These are phyloP conservation scores for Coelastrella sp. DNA, from an alignment of 139 green algal genomes.

Conservation along the genomic window DNA sequence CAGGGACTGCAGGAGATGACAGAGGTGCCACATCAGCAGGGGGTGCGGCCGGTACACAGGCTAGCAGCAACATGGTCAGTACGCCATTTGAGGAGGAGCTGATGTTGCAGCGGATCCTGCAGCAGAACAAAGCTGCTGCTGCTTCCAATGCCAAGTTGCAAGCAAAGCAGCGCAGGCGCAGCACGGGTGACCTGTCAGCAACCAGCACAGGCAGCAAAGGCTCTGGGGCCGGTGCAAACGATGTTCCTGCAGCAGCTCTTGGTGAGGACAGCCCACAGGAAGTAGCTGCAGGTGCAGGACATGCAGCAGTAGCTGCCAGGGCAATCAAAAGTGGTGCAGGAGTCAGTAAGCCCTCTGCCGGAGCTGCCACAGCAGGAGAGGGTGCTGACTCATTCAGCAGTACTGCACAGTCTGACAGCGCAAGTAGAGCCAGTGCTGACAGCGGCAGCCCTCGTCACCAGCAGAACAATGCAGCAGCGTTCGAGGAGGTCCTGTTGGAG, in stretches of 20 bases:
- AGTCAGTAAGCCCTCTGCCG: not conserved
- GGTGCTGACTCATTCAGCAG: not conserved
- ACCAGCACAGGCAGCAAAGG: not conserved
- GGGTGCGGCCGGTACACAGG: not conserved
- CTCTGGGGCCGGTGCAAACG: not conserved
- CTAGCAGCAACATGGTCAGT: constrained; percentile 29
- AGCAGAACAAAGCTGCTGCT: constrained; percentile 27
- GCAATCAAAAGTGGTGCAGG: not conserved
- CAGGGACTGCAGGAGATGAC: not conserved
- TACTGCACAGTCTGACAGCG: constrained; percentile 4
- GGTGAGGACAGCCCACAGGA: no score
- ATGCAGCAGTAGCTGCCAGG: constrained; percentile 11
- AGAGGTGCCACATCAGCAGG: not conserved
- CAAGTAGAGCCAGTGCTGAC: not conserved
- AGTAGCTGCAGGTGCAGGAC: constrained; percentile 1
- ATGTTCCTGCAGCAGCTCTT: not conserved
- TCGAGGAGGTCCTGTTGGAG: constrained; percentile 51
- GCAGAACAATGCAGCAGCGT: not conserved
- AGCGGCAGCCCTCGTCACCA: not conserved
- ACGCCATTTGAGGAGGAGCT: constrained; percentile 16
- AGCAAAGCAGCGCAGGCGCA: not conserved
- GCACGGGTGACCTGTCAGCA: not conserved
- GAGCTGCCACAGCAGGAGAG: not conserved
- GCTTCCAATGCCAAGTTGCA: not conserved
- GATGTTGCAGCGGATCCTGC: constrained; percentile 40